phyloP scores from a whole-genome alignment of 495 filamentous ascomycete species.

The Aspergillus mulundensis region DNA sequence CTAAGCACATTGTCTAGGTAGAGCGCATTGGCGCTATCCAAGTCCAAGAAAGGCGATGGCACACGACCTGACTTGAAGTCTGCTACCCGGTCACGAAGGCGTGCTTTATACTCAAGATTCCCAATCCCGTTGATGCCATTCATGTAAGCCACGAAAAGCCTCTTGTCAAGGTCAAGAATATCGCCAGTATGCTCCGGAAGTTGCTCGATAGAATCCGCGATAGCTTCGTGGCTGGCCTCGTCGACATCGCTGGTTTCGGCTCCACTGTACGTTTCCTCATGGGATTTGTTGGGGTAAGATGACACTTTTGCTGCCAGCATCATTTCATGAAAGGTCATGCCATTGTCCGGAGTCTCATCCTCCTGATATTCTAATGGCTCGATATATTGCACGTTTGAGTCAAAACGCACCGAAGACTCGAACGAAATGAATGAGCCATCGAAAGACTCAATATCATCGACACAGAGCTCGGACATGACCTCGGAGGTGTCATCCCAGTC shows the following conservation, averaged over 20 bases:
- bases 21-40: constrained; percentile 28
- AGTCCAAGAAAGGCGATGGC: constrained; percentile 34
- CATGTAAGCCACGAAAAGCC: constrained; percentile 43
- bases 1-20: constrained; percentile 36
- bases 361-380: constrained; percentile 29
- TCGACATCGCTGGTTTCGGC: constrained; percentile 19
- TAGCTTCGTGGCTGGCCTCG: constrained; percentile 9
- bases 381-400: constrained; percentile 35
- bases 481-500: constrained; percentile 35
- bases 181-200: constrained; percentile 37
- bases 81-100: constrained; percentile 33
- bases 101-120: constrained; percentile 30
- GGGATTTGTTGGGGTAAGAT: constrained; percentile 9
- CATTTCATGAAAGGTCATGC: constrained; percentile 45
- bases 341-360: constrained; percentile 18
- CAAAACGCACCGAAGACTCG: constrained; percentile 37
- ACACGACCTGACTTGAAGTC: constrained; percentile 34
- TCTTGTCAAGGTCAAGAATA: constrained; percentile 37
- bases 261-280: constrained; percentile 17
- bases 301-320: constrained; percentile 35
- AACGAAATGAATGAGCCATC: constrained; percentile 44
- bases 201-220: constrained; percentile 20
- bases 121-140: constrained; percentile 42
- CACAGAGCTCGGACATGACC: constrained; percentile 29
- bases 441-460: constrained; percentile 35